Base-by-base conservation (phyloP, 2,329 filamentous ascomycete genomes). In the Hymenoscyphus infarciens region DNA sequence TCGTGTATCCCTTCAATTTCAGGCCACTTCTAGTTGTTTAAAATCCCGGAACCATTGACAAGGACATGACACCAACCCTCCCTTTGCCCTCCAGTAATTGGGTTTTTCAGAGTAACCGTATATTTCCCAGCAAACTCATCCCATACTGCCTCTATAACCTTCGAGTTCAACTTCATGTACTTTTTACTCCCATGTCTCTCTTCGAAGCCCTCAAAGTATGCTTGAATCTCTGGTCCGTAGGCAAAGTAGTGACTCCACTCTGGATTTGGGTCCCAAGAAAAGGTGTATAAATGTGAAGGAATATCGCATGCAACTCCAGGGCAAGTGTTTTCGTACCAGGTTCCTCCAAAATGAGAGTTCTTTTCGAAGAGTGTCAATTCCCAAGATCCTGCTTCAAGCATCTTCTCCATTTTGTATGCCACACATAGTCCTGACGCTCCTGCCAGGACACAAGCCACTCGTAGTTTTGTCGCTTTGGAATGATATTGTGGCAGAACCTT, bases 281-380 rank as follows among this genome's bases (percentile, higher is more conserved):
- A 86, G 25, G 63, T 66, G 45, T 69, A 69, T 10, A 62, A 35
- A 58, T 70, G 68, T 15, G 63, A 61, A 11, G 68, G 68, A 15
- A 69, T 66, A 64, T 69, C 68, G 55, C 82, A 85, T 60, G 78
- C 77, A 64, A 81, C 83, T 13, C 83, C 83, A 0, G 83, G 83
- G 65, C 86, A 86, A 75, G 57, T 65, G 69, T 85, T 85, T 70
- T 85, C 83, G 65, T 78, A 78, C 83, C 83, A 86, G 0, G 83
- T 85, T 4, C 83, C 83, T 27, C 82, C 76, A 49, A 80, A 70
- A 56, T 77, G 74, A 4, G 71, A 61, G 61, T 81, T 81, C 72
- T 80, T 80, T 69, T 81, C 79, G 61, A 78, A 81, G 4, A 81
- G 75, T 11, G 77, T 73, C 64, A 77, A 75, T 33, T 81, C 79